These are phyloP conservation scores for Sordaria brevicollis DNA, from an alignment of 495 filamentous ascomycete species.

Conservation along the genomic window DNA sequence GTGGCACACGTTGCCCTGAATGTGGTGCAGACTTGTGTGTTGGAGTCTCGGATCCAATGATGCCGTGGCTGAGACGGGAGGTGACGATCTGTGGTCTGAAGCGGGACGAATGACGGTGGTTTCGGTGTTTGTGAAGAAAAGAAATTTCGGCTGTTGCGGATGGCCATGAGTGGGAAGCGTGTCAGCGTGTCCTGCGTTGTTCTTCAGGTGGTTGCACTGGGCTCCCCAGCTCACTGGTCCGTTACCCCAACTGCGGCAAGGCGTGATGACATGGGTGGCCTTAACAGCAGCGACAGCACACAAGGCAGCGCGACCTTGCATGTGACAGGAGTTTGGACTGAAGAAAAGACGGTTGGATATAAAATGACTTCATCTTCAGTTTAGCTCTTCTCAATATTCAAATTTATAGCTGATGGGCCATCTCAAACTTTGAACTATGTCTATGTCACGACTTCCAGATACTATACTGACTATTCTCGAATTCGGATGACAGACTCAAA, in stretches of 20 bases:
- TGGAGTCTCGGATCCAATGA: background rate
- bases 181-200: background rate
- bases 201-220: background rate
- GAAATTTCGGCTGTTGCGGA: conserved; percentile 20
- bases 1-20: background rate
- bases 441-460: too few species aligned
- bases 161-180: background rate
- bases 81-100: background rate
- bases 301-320: background rate
- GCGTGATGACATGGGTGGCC: background rate
- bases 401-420: too few species aligned
- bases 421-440: too few species aligned
- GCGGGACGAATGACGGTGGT: background rate
- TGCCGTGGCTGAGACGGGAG: background rate
- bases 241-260: background rate
- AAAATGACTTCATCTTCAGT: background rate
- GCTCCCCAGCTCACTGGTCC: background rate
- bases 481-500: background rate
- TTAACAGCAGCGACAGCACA: background rate
- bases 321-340: background rate
- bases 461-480: too few species aligned
- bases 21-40: too few species aligned
- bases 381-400: background rate
- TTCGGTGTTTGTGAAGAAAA: conserved; percentile 1
- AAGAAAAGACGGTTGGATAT: background rate